These are phyloP conservation scores for Penicillium ucsense DNA, from an alignment of 495 filamentous ascomycete species.

Conservation along the genomic window DNA sequence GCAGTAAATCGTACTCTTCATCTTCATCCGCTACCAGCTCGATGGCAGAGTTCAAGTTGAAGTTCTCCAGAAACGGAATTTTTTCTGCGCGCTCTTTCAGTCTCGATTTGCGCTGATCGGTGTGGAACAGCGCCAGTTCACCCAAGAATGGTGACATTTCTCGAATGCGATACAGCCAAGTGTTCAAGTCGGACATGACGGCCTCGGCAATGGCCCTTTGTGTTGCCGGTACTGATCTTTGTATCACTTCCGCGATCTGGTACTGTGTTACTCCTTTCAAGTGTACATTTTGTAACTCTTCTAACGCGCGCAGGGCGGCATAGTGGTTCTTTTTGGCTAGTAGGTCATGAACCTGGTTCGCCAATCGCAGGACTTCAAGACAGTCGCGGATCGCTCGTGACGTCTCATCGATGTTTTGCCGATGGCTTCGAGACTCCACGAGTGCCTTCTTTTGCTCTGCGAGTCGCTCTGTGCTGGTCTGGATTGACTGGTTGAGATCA, in stretches of 20 bases:
- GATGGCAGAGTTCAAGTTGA: conserved; percentile 92
- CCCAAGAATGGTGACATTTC: conserved; percentile 93
- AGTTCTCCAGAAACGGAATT: conserved; percentile 60
- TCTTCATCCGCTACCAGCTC: conserved; percentile 90
- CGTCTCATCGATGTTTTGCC: conserved; percentile 96
- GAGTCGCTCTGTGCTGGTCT: conserved; percentile 87
- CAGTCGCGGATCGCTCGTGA: conserved; percentile 81
- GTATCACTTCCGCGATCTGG: conserved; percentile 92
- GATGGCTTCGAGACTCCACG: conserved; percentile 80
- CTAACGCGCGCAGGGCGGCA: conserved; percentile 81
- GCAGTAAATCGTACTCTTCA: conserved; percentile 87
- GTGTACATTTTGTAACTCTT: conserved; percentile 94
- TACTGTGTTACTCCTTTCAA: conserved; percentile 87
- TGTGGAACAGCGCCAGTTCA: conserved; percentile 95
- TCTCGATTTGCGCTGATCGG: conserved; percentile 72
- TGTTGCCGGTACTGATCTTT: conserved; percentile 85
- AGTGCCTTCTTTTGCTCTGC: conserved; percentile 90
- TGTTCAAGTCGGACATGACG: conserved; percentile 95
- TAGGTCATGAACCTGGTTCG: conserved; percentile 91
- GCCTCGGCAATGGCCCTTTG: conserved; percentile 89
- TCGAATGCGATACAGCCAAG: conserved; percentile 92
- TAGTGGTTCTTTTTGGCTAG: conserved; percentile 90
- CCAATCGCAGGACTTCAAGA: conserved; percentile 79
- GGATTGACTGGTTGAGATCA: conserved; percentile 85
- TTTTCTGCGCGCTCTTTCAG: conserved; percentile 71